Percentiles rank a stretch among this genome's conserved stretches.
Evolutionary conservation across 1,284 basidiomycete species (phyloP).

Genomic region (Crepidotus sp.): DNA sequence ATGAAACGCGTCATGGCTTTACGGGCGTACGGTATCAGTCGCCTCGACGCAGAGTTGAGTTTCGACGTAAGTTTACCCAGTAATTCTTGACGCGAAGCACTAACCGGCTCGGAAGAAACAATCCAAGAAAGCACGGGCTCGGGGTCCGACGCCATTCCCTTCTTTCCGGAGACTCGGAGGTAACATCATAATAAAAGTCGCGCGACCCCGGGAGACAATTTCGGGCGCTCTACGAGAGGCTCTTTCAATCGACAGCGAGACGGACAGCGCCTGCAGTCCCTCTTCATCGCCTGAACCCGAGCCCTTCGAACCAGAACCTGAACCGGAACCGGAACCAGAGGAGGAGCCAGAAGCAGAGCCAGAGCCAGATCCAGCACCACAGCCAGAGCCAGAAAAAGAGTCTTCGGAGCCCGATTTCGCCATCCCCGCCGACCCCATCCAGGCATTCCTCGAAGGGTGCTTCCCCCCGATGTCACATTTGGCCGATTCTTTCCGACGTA

Average conservation of each 20-base stretch:
- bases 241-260: not conserved
- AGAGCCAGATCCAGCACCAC: not conserved
- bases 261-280: not conserved
- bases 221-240: not conserved
- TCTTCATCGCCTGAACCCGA: not conserved
- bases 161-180: not conserved
- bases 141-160: not conserved
- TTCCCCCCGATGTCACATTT: conserved; percentile 1
- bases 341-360: no score
- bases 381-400: not conserved
- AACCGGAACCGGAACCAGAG: not conserved
- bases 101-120: not conserved
- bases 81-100: not conserved
- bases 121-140: not conserved
- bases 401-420: not conserved
- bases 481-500: not conserved
- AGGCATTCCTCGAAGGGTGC: conserved; percentile 1
- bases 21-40: not conserved
- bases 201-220: not conserved
- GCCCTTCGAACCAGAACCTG: not conserved
- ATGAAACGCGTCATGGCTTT: not conserved
- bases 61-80: not conserved
- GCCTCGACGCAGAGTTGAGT: not conserved
- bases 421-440: not conserved
- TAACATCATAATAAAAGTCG: not conserved